A percentile compares a stretch with the other conserved stretches of the same genome.
These are phyloP conservation scores for Favolaschia claudopus DNA, from an alignment of 768 basidiomycete genomes.

Conservation along the genomic window DNA sequence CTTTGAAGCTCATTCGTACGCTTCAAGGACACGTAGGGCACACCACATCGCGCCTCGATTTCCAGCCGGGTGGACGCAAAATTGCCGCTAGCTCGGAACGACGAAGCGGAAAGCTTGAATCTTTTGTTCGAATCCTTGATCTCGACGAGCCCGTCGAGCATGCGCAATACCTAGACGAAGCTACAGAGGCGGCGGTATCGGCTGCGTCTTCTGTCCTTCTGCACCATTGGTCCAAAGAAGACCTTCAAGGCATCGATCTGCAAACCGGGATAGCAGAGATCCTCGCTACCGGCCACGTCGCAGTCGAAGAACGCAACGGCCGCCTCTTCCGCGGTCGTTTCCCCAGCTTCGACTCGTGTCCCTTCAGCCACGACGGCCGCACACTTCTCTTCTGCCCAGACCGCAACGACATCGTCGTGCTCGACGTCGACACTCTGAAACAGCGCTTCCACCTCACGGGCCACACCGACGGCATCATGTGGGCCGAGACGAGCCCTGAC, in stretches of 20 bases:
- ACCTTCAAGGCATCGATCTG: background rate
- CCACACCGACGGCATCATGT: constrained; percentile 22
- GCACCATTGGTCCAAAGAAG: background rate
- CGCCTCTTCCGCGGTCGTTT: background rate
- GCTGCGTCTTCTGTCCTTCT: background rate
- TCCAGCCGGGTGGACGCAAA: constrained; percentile 8
- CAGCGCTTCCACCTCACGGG: constrained; percentile 14
- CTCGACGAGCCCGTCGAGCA: background rate
- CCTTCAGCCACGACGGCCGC: constrained; percentile 18
- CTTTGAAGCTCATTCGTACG: background rate
- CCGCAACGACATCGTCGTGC: background rate
- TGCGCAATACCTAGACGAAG: background rate
- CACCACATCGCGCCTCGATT: background rate
- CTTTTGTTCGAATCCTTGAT: background rate
- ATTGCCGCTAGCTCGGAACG: background rate
- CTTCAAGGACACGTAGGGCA: background rate
- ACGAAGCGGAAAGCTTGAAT: background rate
- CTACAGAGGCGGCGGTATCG: background rate
- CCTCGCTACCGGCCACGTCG: background rate
- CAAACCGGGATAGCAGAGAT: background rate
- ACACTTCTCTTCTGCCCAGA: background rate
- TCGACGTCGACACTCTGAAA: background rate
- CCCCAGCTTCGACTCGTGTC: background rate
- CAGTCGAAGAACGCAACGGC: background rate
- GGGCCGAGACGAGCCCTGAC: constrained; percentile 24